These are phyloP conservation scores for Macadamia integrifolia DNA, from an alignment of 164 flowering plant genomes.

Conservation along the genomic window DNA sequence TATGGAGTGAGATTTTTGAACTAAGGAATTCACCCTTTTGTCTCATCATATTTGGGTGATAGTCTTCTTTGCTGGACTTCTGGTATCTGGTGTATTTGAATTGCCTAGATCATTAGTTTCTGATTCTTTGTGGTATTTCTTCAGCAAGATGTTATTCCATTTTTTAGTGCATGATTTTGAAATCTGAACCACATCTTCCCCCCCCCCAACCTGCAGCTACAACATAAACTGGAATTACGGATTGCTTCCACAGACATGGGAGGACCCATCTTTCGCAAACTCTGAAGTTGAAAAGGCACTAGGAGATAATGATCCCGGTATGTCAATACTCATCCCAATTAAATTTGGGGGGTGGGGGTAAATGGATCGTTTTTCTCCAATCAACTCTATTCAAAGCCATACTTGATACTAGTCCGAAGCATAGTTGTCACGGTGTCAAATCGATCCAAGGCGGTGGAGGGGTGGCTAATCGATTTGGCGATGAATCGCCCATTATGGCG, in stretches of 20 bases:
- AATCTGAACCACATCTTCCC: neutral
- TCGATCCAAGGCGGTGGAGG: no score
- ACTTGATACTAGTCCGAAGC: no score
- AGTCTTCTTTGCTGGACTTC: no score
- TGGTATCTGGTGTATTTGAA: no score
- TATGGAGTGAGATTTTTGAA: neutral
- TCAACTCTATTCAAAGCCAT: no score
- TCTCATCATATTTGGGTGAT: neutral
- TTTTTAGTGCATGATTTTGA: neutral
- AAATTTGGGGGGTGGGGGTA: no score
- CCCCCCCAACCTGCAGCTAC: conserved; percentile 32
- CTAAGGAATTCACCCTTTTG: neutral
- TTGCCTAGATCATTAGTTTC: neutral
- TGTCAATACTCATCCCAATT: neutral
- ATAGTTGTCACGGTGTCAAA: no score
- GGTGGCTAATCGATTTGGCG: no score
- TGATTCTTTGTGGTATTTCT: neutral
- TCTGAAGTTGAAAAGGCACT: conserved; percentile 86
- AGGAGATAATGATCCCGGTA: conserved; percentile 79
- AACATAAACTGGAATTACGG: conserved; percentile 97
- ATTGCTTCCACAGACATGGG: conserved; percentile 98
- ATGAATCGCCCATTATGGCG: no score
- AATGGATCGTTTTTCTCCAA: no score
- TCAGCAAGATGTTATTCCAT: neutral
- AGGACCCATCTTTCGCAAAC: conserved; percentile 83